Conservation (phyloP, 2,329 filamentous ascomycete species). For the Catunica adiposa region DNA sequence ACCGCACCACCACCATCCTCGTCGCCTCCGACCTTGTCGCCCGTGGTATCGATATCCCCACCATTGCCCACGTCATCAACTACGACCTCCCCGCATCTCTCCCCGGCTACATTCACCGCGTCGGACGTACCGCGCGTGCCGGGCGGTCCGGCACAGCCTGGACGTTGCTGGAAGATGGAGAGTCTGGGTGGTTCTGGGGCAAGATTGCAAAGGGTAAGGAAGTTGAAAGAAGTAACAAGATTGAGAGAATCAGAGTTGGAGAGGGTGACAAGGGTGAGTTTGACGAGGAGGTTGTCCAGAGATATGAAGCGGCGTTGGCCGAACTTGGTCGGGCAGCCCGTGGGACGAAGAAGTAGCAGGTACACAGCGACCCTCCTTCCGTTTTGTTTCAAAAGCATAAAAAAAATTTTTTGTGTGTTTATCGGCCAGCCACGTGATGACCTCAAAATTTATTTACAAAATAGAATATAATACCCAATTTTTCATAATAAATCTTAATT, state of each 20-base stretch:
- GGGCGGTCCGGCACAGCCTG: constrained; percentile 62
- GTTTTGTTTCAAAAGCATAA: no score
- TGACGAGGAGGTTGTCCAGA: constrained; percentile 28
- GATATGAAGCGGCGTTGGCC: constrained; percentile 41
- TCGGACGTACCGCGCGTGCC: constrained; percentile 77
- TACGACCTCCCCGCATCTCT: constrained; percentile 78
- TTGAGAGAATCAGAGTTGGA: constrained; percentile 29
- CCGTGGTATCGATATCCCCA: constrained; percentile 69
- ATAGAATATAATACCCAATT: no score
- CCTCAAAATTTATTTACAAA: no score
- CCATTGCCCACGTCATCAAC: constrained; percentile 74
- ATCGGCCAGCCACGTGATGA: no score
- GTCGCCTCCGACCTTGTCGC: constrained; percentile 89
- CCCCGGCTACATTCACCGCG: constrained; percentile 76
- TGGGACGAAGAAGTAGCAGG: background rate
- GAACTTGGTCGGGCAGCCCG: constrained; percentile 44
- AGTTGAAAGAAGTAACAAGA: constrained; percentile 27
- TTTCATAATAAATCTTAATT: no score
- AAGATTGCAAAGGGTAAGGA: constrained; percentile 50
- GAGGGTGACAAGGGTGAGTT: constrained; percentile 25
- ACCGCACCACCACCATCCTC: constrained; percentile 51
- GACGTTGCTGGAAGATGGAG: constrained; percentile 67
- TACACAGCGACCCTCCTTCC: no score
- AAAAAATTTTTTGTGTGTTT: no score
- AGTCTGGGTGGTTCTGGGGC: constrained; percentile 85